Base-by-base conservation (phyloP, 2,329 filamentous ascomycete species). In the Fusarium secorum region DNA sequence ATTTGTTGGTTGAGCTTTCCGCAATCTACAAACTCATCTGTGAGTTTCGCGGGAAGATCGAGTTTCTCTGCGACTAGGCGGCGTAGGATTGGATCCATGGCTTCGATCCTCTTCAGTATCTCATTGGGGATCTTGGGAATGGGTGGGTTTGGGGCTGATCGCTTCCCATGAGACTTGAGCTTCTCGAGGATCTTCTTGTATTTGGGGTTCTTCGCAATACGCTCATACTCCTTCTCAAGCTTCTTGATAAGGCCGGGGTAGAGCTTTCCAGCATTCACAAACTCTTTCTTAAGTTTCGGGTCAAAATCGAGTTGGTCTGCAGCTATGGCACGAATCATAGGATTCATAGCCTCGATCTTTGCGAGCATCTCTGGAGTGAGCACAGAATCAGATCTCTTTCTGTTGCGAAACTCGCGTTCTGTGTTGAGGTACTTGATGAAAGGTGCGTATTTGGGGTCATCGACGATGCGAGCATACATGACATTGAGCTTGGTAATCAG, bases 401-500 rank as follows among this genome's bases (percentile, higher is more conserved):
- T 48, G 8, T 48, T 32, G 45, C 7, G n/a, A 48, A 32, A 48
- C 28, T 48, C n/a, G 45, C 45, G 45, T 22, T 48, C n/a, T 56
- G 53, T 56, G 24, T 24, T 32, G 32, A 65, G 22, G 26, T n/a
- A 39, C 9, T 51, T 14, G 22, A 64, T 20, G 22, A 59, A 22
- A 15, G 3, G 7, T n/a, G 22, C 20, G 22, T 42, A 56, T 3
- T 39, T 33, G 9, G 22, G 20, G 15, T 44, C 28, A 11, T 62
- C 17, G 4, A 28, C 6, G 28, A 66, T 52, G 5, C 18, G 14
- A 26, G 41, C 64, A 24, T 61, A 66, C 18, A 67, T 26, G 20
- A 38, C 26, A 26, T 66, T 66, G 41, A 66, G 64, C 35, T 62
- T 62, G 28, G 36, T n/a, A 33, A 66, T 66, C 22, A 67, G 28